Base-by-base conservation (phyloP, 176 grass and related monocot genomes). In the Stipa capillata region DNA sequence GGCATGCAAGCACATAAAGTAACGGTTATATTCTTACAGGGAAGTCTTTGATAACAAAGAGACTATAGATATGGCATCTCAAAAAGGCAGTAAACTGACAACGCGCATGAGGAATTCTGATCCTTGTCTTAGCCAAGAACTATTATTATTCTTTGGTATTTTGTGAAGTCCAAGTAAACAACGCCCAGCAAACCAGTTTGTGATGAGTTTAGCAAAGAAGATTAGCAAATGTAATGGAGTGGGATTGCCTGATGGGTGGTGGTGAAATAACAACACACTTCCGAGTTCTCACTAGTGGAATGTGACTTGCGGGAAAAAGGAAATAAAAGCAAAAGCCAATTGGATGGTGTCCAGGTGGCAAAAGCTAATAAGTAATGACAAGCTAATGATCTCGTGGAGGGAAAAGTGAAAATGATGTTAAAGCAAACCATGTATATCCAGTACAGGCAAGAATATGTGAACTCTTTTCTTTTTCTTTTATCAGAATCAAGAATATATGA, bases 371-470 rank as follows among this genome's bases (percentile, higher is more conserved):
- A 21, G 23, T 73, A 6, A 15, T n/a, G 62, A 42, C 43, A 78
- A 47, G 40, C 14, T 55, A 27, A 74, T 81, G 32, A 67, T 16
- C 64, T 41, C 78, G 59, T 5, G 16, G 62, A 48, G 10, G 32
- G 4, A 79, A 88, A 73, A 51, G 39, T 74, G 81, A 88, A 66
- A 84, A 50, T 0, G 80, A 88, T 78, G 65, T 44, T 56, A 40
- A 54, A 72, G 85, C 63, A 53, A 63, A 64, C 65, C 27, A 55
- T 31, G 64, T 36, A 65, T 80, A 61, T 43, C 72, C 72, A 27
- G 5, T 76, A 29, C 16, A 59, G 23, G 25, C 36, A 42, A 41
- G 8, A 44, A 32, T 40, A 76, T 8, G 36, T 60, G 54, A 76
- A 39, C 25, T 31, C 5, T n/a, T n/a, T n/a, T n/a, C n/a, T n/a